A percentile compares a stretch with the other conserved stretches of the same genome.
These are phyloP conservation scores for Zelonia costaricensis DNA, from an alignment of 208 protist genomes.

Conservation along the genomic window DNA sequence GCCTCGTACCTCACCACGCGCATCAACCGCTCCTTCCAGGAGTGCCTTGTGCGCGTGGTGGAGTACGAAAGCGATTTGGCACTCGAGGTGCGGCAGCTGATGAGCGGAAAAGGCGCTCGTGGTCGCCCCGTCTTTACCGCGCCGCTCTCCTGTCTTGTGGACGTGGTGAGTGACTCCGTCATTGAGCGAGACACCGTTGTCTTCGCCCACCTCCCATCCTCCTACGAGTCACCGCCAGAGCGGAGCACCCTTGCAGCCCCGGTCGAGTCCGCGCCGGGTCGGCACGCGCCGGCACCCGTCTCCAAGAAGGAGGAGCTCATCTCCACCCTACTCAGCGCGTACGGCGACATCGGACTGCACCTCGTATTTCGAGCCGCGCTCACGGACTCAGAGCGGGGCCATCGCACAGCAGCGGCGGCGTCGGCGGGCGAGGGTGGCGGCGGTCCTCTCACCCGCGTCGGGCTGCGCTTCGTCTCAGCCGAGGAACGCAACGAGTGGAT, in stretches of 20 bases:
- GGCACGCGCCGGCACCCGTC: not conserved
- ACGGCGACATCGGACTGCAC: conserved; percentile 50
- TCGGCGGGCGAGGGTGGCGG: not conserved
- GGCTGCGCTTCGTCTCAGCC: conserved; percentile 48
- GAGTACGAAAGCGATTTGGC: conserved; percentile 33
- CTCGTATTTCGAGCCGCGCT: conserved; percentile 42
- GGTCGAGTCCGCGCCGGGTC: not conserved
- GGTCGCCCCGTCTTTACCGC: conserved; percentile 24
- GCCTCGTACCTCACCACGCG: conserved; percentile 44
- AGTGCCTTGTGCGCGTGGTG: conserved; percentile 40
- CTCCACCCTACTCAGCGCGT: conserved; percentile 40
- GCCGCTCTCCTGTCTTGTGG: conserved; percentile 38
- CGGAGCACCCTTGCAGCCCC: not conserved
- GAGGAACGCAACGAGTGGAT: conserved; percentile 51
- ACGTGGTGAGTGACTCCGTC: conserved; percentile 49
- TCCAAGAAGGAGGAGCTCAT: conserved; percentile 41
- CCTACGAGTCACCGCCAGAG: conserved; percentile 11
- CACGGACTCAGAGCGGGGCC: conserved; percentile 1
- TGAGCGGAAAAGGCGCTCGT: conserved; percentile 1
- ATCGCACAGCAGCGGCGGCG: not conserved
- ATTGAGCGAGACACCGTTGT: conserved; percentile 46
- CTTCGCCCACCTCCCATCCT: conserved; percentile 37
- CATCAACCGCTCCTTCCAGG: conserved; percentile 46
- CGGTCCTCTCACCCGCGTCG: conserved; percentile 25
- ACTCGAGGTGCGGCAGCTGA: conserved; percentile 39